A percentile compares a stretch with the other conserved stretches of the same genome.
These are phyloP conservation scores for Cyclotella atomus DNA, from an alignment of 108 stramenopile species.

Conservation along the genomic window DNA sequence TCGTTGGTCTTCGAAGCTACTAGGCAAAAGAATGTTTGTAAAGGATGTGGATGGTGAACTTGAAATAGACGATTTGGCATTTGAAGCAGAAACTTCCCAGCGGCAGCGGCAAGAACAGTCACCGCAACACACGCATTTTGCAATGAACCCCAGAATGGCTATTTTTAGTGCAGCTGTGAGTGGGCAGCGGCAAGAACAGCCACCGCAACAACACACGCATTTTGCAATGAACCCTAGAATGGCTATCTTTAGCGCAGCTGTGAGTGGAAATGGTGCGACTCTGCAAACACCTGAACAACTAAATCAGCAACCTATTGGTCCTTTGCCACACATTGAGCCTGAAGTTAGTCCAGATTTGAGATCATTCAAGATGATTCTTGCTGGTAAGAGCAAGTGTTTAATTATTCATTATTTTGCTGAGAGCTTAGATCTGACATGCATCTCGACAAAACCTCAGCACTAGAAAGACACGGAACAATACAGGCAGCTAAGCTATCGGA, in stretches of 20 bases:
- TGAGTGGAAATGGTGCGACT: constrained; percentile 12
- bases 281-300: not conserved
- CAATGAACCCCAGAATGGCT: constrained; percentile 15
- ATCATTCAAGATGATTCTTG: constrained; percentile 30
- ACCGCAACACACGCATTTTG: not conserved
- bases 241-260: constrained; percentile 26
- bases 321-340: constrained; percentile 36
- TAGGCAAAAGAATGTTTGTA: not conserved
- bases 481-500: constrained; percentile 26
- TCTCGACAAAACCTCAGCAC: constrained; percentile 11
- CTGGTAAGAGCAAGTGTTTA: constrained; percentile 18
- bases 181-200: not conserved
- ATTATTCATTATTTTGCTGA: not conserved
- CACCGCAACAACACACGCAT: not conserved
- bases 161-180: constrained; percentile 29
- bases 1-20: not conserved
- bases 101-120: no score
- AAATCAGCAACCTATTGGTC: constrained; percentile 21
- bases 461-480: constrained; percentile 31
- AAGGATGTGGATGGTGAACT: not conserved
- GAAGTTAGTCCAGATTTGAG: constrained; percentile 32
- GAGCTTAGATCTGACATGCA: not conserved
- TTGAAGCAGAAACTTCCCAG: no score
- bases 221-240: constrained; percentile 18
- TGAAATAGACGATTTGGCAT: no score